A percentile compares a stretch with the other conserved stretches of the same genome.
Evolutionary conservation across 495 filamentous ascomycete species (phyloP).

Genomic region (Xylaria cubensis): DNA sequence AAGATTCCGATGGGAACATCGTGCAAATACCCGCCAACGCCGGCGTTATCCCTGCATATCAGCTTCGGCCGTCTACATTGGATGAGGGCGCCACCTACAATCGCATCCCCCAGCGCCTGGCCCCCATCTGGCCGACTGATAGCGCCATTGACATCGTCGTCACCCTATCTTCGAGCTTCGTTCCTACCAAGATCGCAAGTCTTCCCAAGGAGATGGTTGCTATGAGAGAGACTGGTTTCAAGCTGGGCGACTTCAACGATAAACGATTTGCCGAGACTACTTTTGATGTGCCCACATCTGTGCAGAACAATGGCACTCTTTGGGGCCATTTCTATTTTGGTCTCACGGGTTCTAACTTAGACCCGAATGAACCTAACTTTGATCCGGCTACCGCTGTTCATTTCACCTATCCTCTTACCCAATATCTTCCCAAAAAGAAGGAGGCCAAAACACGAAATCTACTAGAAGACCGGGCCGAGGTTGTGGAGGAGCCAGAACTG

Average conservation of each 20-base stretch:
- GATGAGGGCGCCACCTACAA: conserved; percentile 71
- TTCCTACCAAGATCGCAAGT: conserved; percentile 68
- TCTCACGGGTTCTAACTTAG: conserved; percentile 73
- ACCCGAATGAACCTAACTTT: conserved; percentile 74
- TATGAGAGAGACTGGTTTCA: conserved; percentile 80
- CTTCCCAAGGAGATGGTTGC: conserved; percentile 66
- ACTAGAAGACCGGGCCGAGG: conserved; percentile 64
- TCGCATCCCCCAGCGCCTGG: conserved; percentile 74
- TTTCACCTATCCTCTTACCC: conserved; percentile 83
- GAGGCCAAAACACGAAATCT: conserved; percentile 88
- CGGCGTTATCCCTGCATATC: conserved; percentile 67
- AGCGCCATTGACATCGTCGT: conserved; percentile 82
- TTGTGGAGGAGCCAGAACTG: conserved; percentile 56
- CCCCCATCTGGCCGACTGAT: conserved; percentile 86
- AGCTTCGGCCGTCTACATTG: conserved; percentile 64
- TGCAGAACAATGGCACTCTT: conserved; percentile 90
- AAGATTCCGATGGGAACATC: conserved; percentile 54
- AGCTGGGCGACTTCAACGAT: conserved; percentile 81
- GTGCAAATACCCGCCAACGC: conserved; percentile 53
- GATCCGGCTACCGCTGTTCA: conserved; percentile 78
- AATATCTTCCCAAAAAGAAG: conserved; percentile 93
- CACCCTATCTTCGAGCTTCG: conserved; percentile 78
- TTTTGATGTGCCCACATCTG: conserved; percentile 76
- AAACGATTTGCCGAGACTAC: conserved; percentile 76
- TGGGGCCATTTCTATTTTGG: conserved; percentile 93